These are phyloP conservation scores for Mycena sanguinolenta DNA, from an alignment of 768 basidiomycete species.

Conservation along the genomic window DNA sequence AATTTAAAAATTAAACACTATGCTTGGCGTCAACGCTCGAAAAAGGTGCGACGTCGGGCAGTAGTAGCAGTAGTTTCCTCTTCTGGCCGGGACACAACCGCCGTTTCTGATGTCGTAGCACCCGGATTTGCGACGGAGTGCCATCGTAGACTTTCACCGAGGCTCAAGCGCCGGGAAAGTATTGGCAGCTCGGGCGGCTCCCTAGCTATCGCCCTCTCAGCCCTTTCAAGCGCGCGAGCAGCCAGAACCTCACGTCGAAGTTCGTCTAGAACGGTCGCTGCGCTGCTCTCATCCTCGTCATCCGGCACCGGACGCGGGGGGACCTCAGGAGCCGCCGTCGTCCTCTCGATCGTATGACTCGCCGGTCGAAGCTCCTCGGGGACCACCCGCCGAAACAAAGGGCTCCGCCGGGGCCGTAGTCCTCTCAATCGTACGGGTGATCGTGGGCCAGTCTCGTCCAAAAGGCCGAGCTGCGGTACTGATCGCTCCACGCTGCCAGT, in stretches of 20 bases:
- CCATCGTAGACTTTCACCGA: too few species aligned
- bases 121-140: too few species aligned
- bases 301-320: background rate
- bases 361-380: background rate
- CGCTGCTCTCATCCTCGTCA: background rate
- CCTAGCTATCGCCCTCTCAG: background rate
- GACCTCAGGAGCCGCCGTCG: background rate
- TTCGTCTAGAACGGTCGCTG: background rate
- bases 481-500: constrained; percentile 20
- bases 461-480: background rate
- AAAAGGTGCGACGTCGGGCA: background rate
- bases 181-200: background rate
- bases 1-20: too few species aligned
- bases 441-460: constrained; percentile 12
- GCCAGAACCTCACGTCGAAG: background rate
- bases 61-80: background rate
- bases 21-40: background rate
- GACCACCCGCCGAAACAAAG: background rate
- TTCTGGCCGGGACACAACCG: background rate
- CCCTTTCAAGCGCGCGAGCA: background rate
- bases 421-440: constrained; percentile 20
- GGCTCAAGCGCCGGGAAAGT: background rate
- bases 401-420: constrained; percentile 20
- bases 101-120: background rate
- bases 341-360: background rate